Evolutionary conservation across 192 early-diverging fungal species (phyloP), one percentile per base, ranked within the genome.

Genomic region (Coemansia sp.): DNA sequence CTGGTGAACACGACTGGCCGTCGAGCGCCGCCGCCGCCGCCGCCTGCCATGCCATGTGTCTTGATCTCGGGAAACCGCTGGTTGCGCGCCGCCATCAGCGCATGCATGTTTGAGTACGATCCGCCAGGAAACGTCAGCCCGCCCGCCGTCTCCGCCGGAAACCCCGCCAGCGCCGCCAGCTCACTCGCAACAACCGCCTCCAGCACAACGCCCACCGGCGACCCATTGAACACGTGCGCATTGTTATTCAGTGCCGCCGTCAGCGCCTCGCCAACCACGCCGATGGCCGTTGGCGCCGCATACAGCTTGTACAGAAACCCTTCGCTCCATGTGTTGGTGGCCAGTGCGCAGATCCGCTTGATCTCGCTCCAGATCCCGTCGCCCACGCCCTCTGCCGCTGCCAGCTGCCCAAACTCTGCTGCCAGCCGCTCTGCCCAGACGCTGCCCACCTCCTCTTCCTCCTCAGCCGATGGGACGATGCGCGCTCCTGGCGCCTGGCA

Each of bases 291-390:
- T 0, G 89, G 86, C 26, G 90, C 86, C 16, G 93, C 87, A 65
- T 93, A 95, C 5, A 95, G 84, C 56, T 93, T 95, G 73, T 92
- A 91, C 80, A 95, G 80, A 62, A 93, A 95, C 22, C 88, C 68
- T 6, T 87, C 85, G 71, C 88, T 90, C 84, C 88, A 91, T 37
- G 80, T 83, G 41, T 78, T 83, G 16, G 76, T 67, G 3, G 80
- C 70, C 8, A 67, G n/a, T 0, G 8, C 57, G 22, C 67, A 72
- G 12, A 77, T 43, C 4, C 37, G 40, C n/a, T n/a, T 68, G 39
- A 82, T 61, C 22, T 82, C 79, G 36, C 65, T 16, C 79, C 79
- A 82, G 58, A 82, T 71, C 9, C 47, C 58, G 10, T 21, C 45
- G 36, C 37, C 48, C 15, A 18, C 48, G 1, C 21, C 51, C 19